Percentiles rank a stretch among this genome's conserved stretches.
Evolutionary conservation across 345 rosid species (phyloP).

Genomic region (Lumnitzera racemosa): DNA sequence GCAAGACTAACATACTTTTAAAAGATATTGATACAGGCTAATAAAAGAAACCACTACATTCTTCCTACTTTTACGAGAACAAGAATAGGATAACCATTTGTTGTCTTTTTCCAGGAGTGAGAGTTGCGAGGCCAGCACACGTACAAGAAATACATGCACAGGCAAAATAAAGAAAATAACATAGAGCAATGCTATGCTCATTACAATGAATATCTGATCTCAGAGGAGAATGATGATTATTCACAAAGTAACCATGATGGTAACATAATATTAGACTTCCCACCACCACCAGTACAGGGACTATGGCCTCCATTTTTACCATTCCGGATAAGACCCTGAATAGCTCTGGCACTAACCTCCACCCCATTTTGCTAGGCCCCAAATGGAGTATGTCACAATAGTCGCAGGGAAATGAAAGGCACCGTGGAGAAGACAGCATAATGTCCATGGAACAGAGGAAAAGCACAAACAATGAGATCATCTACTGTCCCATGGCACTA

Average conservation of each 20-base stretch:
- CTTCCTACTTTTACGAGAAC: too few species aligned
- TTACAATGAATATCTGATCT: too few species aligned
- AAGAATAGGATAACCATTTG: too few species aligned
- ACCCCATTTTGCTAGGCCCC: not conserved
- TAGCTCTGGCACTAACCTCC: not conserved
- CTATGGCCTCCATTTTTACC: not conserved
- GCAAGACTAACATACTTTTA: too few species aligned
- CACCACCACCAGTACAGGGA: conserved; percentile 1
- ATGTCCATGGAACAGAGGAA: conserved; percentile 41
- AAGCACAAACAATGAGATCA: conserved; percentile 33
- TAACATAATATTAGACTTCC: not conserved
- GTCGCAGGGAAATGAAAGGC: conserved; percentile 3
- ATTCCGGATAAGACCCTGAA: not conserved
- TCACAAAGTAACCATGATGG: conserved; percentile 4
- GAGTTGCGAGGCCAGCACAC: too few species aligned
- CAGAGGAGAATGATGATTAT: not conserved
- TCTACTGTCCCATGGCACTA: conserved; percentile 53
- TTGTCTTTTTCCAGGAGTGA: too few species aligned
- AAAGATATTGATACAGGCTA: too few species aligned
- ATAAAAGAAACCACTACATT: too few species aligned
- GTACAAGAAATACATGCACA: too few species aligned
- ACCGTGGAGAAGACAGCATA: conserved; percentile 20
- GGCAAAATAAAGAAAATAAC: too few species aligned
- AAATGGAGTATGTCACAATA: too few species aligned
- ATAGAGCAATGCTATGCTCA: too few species aligned